These are phyloP conservation scores for Cyathus striatus DNA, from an alignment of 768 basidiomycete species.

Conservation along the genomic window DNA sequence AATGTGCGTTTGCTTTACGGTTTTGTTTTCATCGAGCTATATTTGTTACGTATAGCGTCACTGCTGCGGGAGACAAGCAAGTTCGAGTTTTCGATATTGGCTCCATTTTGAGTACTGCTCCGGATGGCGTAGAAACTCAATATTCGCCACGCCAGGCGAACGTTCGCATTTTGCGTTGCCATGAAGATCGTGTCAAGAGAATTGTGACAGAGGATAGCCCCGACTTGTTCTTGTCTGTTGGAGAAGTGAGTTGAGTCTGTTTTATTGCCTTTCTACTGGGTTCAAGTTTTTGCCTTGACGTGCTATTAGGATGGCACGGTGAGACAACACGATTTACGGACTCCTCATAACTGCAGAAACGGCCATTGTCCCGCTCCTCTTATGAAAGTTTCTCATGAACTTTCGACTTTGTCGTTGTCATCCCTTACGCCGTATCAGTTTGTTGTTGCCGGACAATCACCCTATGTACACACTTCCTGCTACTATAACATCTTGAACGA, in stretches of 20 bases:
- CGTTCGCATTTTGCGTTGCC: constrained; percentile 61
- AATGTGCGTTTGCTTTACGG: constrained; percentile 45
- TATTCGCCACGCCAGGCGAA: constrained; percentile 44
- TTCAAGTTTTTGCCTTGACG: not conserved
- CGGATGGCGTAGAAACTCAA: constrained; percentile 36
- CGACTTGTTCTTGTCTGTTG: constrained; percentile 70
- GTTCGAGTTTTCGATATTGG: constrained; percentile 76
- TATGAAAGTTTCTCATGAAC: constrained; percentile 54
- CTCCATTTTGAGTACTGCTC: constrained; percentile 26
- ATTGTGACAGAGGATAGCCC: constrained; percentile 78
- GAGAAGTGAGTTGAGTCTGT: constrained; percentile 46
- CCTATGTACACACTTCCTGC: constrained; percentile 48
- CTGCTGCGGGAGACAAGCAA: constrained; percentile 71
- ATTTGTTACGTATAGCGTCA: constrained; percentile 38
- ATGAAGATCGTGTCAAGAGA: constrained; percentile 67
- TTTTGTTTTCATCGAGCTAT: constrained; percentile 6
- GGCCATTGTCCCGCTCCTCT: constrained; percentile 67
- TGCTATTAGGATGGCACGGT: constrained; percentile 72
- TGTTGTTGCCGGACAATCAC: constrained; percentile 78
- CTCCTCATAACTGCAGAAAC: constrained; percentile 55
- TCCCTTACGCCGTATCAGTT: constrained; percentile 79
- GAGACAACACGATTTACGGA: constrained; percentile 81
- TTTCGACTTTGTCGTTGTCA: constrained; percentile 73
- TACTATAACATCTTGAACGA: constrained; percentile 1
- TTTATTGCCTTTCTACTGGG: not conserved